Evolutionary conservation across 805 yeast species (phyloP), one percentile per base, ranked within the genome.

Genomic region (Hanseniaspora thailandica): DNA sequence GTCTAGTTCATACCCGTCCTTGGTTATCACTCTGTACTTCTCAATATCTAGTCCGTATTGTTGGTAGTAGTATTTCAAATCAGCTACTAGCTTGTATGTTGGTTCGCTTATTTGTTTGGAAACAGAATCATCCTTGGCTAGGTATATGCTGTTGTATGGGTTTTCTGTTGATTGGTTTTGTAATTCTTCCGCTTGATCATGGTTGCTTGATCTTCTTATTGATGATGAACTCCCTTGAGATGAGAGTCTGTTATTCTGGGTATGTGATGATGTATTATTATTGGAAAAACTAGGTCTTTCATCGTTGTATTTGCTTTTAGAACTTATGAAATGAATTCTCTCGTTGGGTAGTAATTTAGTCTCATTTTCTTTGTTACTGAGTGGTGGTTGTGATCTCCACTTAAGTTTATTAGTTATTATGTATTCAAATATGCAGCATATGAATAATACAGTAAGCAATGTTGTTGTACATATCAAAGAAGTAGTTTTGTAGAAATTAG

Each of bases 1-100:
- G 0, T 74, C 72, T n/a, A 90, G 67, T 1, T 80, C 70, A 63
- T 77, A 88, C 1, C 96, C 96, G 65, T 93, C 97, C 15, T 72
- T 71, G 0, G 97, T 89, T 9, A 77, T 70, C 1, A 88, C 71
- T 31, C 72, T 75, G 62, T 76, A 78, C 53, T 75, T 80, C 44
- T 73, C 75, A 35, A 87, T 69, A 15, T 75, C 80, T 17, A 85
- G 68, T 0, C 80, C 84, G 47, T 81, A 67, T 30, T 81, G 71
- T 38, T 71, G 68, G 15, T 84, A 82, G 62, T 89, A 90, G 63
- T 84, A 86, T 25, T 76, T 64, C 47, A 90, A 67, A 57, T 82
- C 81, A 22, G 79, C 74, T 13, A 69, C 69, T 10, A 80, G 66
- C 54, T 59, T 63, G 43, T 52, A 45, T 10, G 55, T 47, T 10